Evolutionary conservation across 257 asterid genomes (phyloP).

Genomic region (Ligustrum vulgare): DNA sequence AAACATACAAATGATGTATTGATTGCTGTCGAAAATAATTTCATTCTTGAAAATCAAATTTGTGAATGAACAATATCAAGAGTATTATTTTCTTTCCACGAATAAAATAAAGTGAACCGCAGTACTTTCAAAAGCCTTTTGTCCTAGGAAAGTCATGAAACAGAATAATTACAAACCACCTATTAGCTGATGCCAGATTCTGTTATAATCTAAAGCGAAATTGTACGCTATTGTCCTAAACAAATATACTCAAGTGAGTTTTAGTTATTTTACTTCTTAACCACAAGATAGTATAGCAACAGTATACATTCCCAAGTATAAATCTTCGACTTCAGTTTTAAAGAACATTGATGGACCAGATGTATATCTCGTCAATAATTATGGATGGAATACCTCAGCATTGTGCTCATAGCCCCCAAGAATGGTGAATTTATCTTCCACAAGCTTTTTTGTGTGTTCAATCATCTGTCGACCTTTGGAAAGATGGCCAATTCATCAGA

Average conservation of each 20-base stretch:
- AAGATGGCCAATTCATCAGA: constrained; percentile 28
- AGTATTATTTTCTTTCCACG: not conserved
- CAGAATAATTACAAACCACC: not conserved
- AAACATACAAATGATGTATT: not conserved
- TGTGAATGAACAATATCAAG: not conserved
- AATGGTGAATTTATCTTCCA: constrained; percentile 84
- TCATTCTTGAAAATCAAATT: not conserved
- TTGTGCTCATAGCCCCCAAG: constrained; percentile 84
- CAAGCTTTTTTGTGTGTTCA: constrained; percentile 93
- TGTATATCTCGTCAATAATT: not conserved
- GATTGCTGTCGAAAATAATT: not conserved
- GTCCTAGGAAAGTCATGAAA: not conserved
- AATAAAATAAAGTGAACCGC: not conserved
- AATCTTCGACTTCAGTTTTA: not conserved
- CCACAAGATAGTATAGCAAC: constrained; percentile 4
- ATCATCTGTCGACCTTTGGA: constrained; percentile 93
- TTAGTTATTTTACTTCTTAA: not conserved
- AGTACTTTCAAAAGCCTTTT: not conserved
- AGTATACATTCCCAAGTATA: constrained; percentile 7
- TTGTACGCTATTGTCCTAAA: not conserved
- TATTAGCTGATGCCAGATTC: not conserved
- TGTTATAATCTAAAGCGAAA: not conserved
- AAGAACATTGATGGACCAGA: constrained; percentile 18
- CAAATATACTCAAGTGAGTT: not conserved
- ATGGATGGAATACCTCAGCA: constrained; percentile 66